These are phyloP conservation scores for Neocatenulostroma microsporum DNA, from an alignment of 2,329 filamentous ascomycete genomes.

Conservation along the genomic window DNA sequence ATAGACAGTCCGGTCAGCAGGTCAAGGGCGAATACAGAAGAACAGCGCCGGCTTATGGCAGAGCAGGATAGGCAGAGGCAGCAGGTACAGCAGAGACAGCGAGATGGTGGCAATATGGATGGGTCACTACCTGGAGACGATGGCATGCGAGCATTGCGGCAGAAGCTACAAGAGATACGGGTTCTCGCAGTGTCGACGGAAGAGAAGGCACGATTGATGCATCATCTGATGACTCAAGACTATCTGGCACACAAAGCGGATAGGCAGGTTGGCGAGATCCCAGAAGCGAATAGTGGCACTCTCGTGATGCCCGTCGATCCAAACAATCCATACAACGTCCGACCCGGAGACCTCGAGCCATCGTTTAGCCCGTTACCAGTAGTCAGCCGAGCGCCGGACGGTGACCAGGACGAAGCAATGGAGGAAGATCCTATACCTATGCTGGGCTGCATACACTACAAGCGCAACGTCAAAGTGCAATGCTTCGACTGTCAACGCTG, in stretches of 20 bases:
- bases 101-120: conserved; percentile 11
- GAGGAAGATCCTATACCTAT: conserved; percentile 41
- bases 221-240: conserved; percentile 43
- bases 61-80: conserved; percentile 1
- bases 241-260: conserved; percentile 28
- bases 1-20: conserved; percentile 5
- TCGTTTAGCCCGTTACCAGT: conserved; percentile 27
- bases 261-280: too few relatives aligned
- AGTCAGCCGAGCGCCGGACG: conserved; percentile 31
- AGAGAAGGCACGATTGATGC: conserved; percentile 44
- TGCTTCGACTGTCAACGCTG: conserved; percentile 83
- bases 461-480: conserved; percentile 90
- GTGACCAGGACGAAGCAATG: conserved; percentile 39
- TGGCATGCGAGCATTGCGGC: conserved; percentile 42
- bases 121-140: conserved; percentile 40
- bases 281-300: conserved; percentile 4
- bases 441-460: conserved; percentile 86
- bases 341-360: conserved; percentile 26
- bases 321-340: conserved; percentile 30
- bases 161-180: conserved; percentile 42
- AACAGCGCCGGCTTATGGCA: conserved; percentile 1
- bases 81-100: not conserved
- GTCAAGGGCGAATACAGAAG: conserved; percentile 5
- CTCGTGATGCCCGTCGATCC: conserved; percentile 21
- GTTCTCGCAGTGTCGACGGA: conserved; percentile 37